Conservation (phyloP, 1,284 basidiomycete genomes). For the Hypsizygus ulmarius region DNA sequence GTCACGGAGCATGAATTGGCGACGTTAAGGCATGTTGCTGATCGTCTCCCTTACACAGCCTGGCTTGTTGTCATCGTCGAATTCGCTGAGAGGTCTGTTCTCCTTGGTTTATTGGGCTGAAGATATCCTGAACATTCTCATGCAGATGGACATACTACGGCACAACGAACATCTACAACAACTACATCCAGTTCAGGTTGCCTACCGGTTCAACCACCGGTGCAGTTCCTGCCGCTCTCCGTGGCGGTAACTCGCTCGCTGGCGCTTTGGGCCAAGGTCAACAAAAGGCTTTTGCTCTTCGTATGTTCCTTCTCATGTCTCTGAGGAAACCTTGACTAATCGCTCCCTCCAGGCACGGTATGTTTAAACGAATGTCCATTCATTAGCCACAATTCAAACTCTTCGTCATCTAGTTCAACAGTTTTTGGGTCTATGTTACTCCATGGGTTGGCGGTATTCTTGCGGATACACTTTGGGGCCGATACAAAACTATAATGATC, state of each 20-base stretch:
- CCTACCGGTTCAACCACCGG: slow-evolving; percentile 49
- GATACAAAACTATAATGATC: slow-evolving; percentile 60
- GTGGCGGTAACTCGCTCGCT: slow-evolving; percentile 38
- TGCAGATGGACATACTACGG: slow-evolving; percentile 47
- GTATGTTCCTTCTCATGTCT: slow-evolving; percentile 15
- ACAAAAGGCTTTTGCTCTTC: slow-evolving; percentile 41
- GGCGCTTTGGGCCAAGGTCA: slow-evolving; percentile 48
- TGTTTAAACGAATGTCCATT: slow-evolving; percentile 1
- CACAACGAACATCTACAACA: slow-evolving; percentile 44
- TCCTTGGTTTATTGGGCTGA: neutral
- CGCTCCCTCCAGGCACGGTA: slow-evolving; percentile 16
- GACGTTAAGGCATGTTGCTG: slow-evolving; percentile 44
- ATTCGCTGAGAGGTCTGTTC: slow-evolving; percentile 47
- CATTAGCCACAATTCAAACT: neutral
- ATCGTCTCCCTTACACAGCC: slow-evolving; percentile 38
- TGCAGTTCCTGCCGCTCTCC: slow-evolving; percentile 41
- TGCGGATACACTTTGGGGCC: slow-evolving; percentile 56
- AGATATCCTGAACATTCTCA: neutral
- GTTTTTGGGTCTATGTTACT: slow-evolving; percentile 47
- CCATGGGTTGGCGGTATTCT: slow-evolving; percentile 50
- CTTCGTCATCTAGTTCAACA: slow-evolving; percentile 35
- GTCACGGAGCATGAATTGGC: slow-evolving; percentile 51
- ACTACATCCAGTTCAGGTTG: slow-evolving; percentile 48
- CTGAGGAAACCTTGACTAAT: neutral
- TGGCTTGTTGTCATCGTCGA: slow-evolving; percentile 50